phyloP scores from a whole-genome alignment of 108 stramenopile genomes.

The Discostella pseudostelligera region DNA sequence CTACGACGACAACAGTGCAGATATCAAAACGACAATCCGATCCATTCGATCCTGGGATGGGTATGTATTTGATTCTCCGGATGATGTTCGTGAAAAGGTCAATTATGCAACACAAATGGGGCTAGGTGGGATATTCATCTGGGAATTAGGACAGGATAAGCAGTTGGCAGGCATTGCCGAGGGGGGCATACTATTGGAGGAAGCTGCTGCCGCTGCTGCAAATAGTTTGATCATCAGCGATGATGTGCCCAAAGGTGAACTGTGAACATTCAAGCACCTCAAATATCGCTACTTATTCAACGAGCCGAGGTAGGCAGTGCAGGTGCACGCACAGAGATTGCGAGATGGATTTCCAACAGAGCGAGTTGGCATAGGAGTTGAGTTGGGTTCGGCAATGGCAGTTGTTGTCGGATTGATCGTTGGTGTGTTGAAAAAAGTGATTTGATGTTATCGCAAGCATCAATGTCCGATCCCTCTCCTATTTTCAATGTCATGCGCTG shows the following conservation, averaged over 20 bases:
- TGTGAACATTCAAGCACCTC: background rate
- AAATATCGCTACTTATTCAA: too few relatives aligned
- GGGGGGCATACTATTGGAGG: conserved; percentile 48
- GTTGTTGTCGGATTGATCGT: too few relatives aligned
- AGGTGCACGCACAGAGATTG: too few relatives aligned
- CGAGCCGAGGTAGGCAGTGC: background rate
- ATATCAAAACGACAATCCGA: background rate
- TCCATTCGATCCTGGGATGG: conserved; percentile 36
- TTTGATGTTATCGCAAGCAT: too few relatives aligned
- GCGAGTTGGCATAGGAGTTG: too few relatives aligned
- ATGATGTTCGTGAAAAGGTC: conserved; percentile 50
- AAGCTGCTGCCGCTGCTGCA: conserved; percentile 23
- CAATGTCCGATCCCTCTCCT: too few relatives aligned
- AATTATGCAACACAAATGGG: conserved; percentile 35
- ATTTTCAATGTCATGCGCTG: too few relatives aligned
- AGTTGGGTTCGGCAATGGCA: too few relatives aligned
- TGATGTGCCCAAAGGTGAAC: background rate
- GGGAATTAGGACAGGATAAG: conserved; percentile 82
- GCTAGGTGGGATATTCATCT: conserved; percentile 66
- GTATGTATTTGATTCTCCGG: conserved; percentile 57
- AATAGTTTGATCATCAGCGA: background rate
- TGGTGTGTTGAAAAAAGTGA: too few relatives aligned
- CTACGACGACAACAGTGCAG: conserved; percentile 1
- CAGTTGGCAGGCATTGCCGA: conserved; percentile 17
- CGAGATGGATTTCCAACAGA: too few relatives aligned